Evolutionary conservation across 257 asterid genomes (phyloP).

Genomic region (Mentha longifolia): DNA sequence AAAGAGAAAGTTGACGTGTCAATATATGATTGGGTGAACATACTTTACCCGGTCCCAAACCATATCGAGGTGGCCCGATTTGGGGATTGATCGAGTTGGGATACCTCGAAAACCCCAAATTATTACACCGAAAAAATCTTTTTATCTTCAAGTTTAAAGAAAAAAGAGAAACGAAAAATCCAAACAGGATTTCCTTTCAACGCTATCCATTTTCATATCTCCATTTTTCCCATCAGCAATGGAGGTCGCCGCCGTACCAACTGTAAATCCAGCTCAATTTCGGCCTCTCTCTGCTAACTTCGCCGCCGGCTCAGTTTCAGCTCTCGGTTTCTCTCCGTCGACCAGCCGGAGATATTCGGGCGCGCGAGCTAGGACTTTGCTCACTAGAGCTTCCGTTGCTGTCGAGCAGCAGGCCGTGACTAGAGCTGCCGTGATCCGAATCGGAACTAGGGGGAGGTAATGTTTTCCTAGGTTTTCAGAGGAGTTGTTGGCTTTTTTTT

Average conservation of each 20-base stretch:
- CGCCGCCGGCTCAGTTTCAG: constrained; percentile 48
- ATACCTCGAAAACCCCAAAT: constrained; percentile 38
- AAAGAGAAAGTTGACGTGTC: constrained; percentile 33
- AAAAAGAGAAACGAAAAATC: constrained; percentile 21
- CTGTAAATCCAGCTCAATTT: constrained; percentile 48
- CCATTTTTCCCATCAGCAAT: constrained; percentile 37
- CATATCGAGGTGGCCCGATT: not conserved
- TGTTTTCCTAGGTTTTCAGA: constrained; percentile 18
- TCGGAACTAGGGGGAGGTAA: constrained; percentile 96
- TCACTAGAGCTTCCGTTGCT: constrained; percentile 63
- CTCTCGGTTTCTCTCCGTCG: constrained; percentile 47
- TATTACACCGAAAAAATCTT: not conserved
- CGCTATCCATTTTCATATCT: constrained; percentile 35
- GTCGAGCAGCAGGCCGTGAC: constrained; percentile 61
- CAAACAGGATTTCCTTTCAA: constrained; percentile 29
- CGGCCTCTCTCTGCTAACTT: constrained; percentile 44
- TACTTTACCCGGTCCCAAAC: constrained; percentile 19
- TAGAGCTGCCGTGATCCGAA: constrained; percentile 76
- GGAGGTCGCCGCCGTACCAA: constrained; percentile 47
- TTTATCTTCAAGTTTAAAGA: not conserved
- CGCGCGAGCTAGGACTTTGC: constrained; percentile 34
- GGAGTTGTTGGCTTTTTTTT: not conserved
- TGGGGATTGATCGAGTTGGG: constrained; percentile 31
- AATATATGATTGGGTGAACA: constrained; percentile 25
- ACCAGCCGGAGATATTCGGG: constrained; percentile 36